phyloP scores from a whole-genome alignment of 1,284 basidiomycete genomes.

The Trichosporon sp. region DNA sequence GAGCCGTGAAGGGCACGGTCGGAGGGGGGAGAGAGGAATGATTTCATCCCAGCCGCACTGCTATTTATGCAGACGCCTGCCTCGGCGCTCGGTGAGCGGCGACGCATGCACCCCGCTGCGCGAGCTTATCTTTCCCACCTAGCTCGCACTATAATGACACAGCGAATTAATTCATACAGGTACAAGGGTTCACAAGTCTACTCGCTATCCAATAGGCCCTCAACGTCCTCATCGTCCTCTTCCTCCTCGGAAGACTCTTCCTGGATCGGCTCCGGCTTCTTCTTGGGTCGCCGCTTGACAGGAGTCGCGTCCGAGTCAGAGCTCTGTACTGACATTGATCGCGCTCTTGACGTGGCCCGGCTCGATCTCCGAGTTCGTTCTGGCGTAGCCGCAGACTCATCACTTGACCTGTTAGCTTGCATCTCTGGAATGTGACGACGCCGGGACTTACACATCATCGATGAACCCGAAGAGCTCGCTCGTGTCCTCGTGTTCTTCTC shows the following conservation, averaged over 20 bases:
- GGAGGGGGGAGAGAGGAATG: background rate
- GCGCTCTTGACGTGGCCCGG: constrained; percentile 11
- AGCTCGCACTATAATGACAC: background rate
- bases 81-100: background rate
- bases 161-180: background rate
- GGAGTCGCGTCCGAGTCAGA: constrained; percentile 20
- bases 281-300: constrained; percentile 6
- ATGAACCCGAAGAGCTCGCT: constrained; percentile 40
- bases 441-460: constrained; percentile 45
- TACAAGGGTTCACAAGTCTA: background rate
- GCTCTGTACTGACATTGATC: background rate
- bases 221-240: constrained; percentile 22
- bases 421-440: no score
- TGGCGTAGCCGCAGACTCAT: constrained; percentile 12
- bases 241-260: constrained; percentile 13
- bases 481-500: constrained; percentile 27
- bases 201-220: constrained; percentile 23
- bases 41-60: background rate
- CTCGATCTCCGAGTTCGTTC: constrained; percentile 7
- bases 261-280: constrained; percentile 19
- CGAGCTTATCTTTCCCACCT: background rate
- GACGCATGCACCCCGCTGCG: background rate
- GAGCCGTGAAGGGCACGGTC: background rate
- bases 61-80: background rate
- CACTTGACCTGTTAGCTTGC: constrained; percentile 6